phyloP scores from a whole-genome alignment of 2,329 filamentous ascomycete genomes.

The Trichophyton mentagrophytes region DNA sequence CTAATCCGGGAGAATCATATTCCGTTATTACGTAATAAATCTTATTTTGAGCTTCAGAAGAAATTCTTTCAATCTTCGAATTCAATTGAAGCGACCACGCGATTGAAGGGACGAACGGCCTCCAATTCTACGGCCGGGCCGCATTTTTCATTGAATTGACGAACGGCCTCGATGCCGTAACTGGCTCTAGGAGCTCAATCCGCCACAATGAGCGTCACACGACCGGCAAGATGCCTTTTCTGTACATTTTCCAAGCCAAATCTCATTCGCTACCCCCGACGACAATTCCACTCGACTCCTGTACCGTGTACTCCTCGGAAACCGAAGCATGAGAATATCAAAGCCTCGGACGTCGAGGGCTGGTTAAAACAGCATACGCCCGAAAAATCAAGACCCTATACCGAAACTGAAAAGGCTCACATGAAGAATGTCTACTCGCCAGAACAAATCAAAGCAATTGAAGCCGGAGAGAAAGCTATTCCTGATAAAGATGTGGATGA shows the following conservation, averaged over 20 bases:
- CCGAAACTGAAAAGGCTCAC: conserved; percentile 48
- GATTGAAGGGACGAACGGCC: not conserved
- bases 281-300: conserved; percentile 38
- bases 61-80: conserved; percentile 1
- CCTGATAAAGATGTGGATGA: conserved; percentile 59
- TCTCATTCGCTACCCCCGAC: conserved; percentile 32
- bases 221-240: conserved; percentile 39
- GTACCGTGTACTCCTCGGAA: conserved; percentile 21
- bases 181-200: conserved; percentile 19
- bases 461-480: conserved; percentile 67
- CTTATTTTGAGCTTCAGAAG: conserved; percentile 1
- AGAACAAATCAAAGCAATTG: conserved; percentile 67
- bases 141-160: conserved; percentile 7
- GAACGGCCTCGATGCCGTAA: not conserved
- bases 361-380: conserved; percentile 15
- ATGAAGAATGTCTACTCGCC: conserved; percentile 60
- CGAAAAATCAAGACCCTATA: conserved; percentile 45
- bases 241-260: conserved; percentile 35
- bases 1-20: not conserved
- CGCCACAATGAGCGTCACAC: conserved; percentile 37
- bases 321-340: conserved; percentile 29
- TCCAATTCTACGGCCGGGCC: conserved; percentile 1
- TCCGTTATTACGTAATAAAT: not conserved
- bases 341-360: conserved; percentile 20
- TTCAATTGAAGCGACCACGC: conserved; percentile 4